phyloP scores from a whole-genome alignment of 768 basidiomycete genomes.

The Boletus sensibilis region DNA sequence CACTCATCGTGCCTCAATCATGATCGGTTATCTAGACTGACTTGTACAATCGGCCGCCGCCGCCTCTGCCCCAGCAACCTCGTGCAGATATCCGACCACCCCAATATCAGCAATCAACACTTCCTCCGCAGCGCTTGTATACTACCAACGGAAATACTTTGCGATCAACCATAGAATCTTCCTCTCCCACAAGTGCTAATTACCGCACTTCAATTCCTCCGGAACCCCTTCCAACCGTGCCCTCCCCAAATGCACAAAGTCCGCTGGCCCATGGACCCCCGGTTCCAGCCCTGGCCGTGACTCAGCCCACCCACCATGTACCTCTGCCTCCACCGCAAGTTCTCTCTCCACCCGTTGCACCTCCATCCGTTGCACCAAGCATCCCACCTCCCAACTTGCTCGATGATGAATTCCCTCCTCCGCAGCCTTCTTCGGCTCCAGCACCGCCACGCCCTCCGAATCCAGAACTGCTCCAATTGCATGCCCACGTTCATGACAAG shows the following conservation, averaged over 20 bases:
- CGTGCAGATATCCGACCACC: conserved; percentile 24
- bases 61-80: conserved; percentile 31
- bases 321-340: conserved; percentile 21
- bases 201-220: conserved; percentile 28
- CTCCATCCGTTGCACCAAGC: conserved; percentile 13
- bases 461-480: conserved; percentile 82
- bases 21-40: conserved; percentile 18
- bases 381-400: conserved; percentile 53
- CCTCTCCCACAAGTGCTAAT: conserved; percentile 28
- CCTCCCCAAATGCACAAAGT: conserved; percentile 29
- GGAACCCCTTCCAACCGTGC: conserved; percentile 26
- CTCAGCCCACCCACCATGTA: conserved; percentile 27
- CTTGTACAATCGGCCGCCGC: conserved; percentile 37
- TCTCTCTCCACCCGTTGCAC: conserved; percentile 19
- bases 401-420: conserved; percentile 51
- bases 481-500: conserved; percentile 73
- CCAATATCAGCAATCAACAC: conserved; percentile 28
- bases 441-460: conserved; percentile 85
- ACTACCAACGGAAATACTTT: conserved; percentile 18
- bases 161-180: conserved; percentile 21
- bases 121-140: conserved; percentile 15
- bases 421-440: conserved; percentile 30
- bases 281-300: conserved; percentile 14
- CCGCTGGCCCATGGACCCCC: conserved; percentile 24
- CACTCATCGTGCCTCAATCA: neutral